A percentile compares a stretch with the other conserved stretches of the same genome.
Conservation (phyloP, 73 alveolate species). For the Paramecium bursaria region DNA sequence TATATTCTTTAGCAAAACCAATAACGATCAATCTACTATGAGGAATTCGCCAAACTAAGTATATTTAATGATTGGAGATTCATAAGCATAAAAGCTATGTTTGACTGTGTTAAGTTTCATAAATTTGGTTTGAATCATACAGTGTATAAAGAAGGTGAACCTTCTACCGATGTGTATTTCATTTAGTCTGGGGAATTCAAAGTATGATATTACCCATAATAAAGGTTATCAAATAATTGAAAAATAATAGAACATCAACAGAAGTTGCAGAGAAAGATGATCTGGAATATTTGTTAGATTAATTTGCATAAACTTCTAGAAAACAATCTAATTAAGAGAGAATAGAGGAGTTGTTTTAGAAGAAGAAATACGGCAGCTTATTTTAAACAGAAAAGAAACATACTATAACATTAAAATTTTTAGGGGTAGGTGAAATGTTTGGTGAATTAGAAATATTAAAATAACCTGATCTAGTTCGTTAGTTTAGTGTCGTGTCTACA, state of each 20-base stretch:
- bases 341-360: constrained; percentile 35
- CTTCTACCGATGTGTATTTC: neutral
- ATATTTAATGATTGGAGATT: constrained; percentile 38
- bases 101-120: constrained; percentile 34
- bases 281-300: neutral
- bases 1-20: neutral
- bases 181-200: constrained; percentile 25
- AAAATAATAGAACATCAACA: too few species aligned
- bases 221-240: constrained; percentile 13
- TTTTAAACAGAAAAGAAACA: constrained; percentile 2
- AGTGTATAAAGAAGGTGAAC: constrained; percentile 49
- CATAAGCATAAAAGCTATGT: constrained; percentile 6
- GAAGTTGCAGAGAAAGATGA: constrained; percentile 51
- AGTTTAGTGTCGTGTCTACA: constrained; percentile 17
- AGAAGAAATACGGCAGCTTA: constrained; percentile 27
- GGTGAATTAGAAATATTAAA: constrained; percentile 49
- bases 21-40: constrained; percentile 29
- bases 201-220: neutral
- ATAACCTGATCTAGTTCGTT: constrained; percentile 5
- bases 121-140: constrained; percentile 14
- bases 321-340: constrained; percentile 2
- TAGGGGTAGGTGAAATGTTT: constrained; percentile 55
- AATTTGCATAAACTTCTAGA: neutral
- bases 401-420: constrained; percentile 18
- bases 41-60: constrained; percentile 42